phyloP scores from a whole-genome alignment of 2,329 filamentous ascomycete genomes.

The Erysiphe pulchra region DNA sequence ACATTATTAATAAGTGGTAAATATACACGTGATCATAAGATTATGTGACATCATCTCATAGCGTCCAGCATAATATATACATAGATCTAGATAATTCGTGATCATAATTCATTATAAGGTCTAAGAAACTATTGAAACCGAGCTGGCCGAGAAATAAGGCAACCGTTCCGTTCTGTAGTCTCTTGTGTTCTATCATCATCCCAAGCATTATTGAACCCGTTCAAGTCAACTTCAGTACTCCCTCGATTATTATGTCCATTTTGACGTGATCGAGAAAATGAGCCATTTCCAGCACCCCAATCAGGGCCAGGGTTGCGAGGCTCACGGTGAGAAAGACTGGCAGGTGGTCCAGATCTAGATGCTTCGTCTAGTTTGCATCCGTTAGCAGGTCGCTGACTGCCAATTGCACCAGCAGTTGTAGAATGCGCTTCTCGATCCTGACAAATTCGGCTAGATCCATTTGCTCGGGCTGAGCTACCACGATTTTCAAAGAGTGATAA shows the following conservation, averaged over 20 bases:
- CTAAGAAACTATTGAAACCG: background rate
- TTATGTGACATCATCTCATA: no score
- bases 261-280: slow-evolving; percentile 26
- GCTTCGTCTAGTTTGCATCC: slow-evolving; percentile 9
- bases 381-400: slow-evolving; percentile 32
- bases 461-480: slow-evolving; percentile 11
- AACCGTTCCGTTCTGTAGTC: slow-evolving; percentile 12
- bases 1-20: no score
- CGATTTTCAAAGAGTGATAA: slow-evolving; percentile 25
- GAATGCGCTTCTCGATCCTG: slow-evolving; percentile 21
- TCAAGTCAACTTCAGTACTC: slow-evolving; percentile 20
- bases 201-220: slow-evolving; percentile 6
- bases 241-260: slow-evolving; percentile 36
- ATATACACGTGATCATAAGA: no score
- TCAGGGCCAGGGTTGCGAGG: slow-evolving; percentile 29
- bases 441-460: slow-evolving; percentile 18
- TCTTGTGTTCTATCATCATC: slow-evolving; percentile 12
- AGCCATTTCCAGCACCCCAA: slow-evolving; percentile 27
- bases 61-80: no score
- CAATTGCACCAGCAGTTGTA: slow-evolving; percentile 29
- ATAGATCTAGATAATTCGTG: slow-evolving; percentile 1
- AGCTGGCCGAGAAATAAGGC: background rate
- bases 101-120: slow-evolving; percentile 1
- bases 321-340: slow-evolving; percentile 28
- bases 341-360: slow-evolving; percentile 8